A percentile compares a stretch with the other conserved stretches of the same genome.
These are phyloP conservation scores for Paraphoma sp. DNA, from an alignment of 2,329 filamentous ascomycete genomes.

Conservation along the genomic window DNA sequence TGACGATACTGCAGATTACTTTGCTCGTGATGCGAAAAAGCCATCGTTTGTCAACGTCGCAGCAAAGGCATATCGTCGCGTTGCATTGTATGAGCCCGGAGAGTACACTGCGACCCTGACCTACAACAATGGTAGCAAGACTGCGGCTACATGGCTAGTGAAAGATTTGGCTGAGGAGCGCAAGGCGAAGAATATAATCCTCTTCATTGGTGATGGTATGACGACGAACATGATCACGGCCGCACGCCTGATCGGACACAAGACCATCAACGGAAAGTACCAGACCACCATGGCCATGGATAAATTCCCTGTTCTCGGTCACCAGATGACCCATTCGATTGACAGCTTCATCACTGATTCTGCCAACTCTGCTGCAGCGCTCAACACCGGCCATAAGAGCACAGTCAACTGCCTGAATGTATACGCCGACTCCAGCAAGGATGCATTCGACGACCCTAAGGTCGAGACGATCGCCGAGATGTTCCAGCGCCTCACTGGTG, in stretches of 20 bases:
- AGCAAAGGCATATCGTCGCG: constrained; percentile 76
- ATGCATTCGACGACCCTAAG: constrained; percentile 82
- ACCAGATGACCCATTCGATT: constrained; percentile 88
- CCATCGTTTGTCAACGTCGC: constrained; percentile 80
- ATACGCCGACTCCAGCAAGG: constrained; percentile 77
- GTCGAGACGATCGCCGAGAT: constrained; percentile 84
- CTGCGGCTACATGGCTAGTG: constrained; percentile 78
- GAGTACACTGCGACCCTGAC: constrained; percentile 77
- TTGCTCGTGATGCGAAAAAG: constrained; percentile 72
- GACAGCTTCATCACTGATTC: constrained; percentile 87
- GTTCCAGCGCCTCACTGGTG: constrained; percentile 71
- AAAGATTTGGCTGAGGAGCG: constrained; percentile 72
- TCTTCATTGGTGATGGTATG: constrained; percentile 79
- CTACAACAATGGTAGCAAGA: constrained; percentile 76
- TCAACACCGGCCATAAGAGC: constrained; percentile 85
- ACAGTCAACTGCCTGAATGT: constrained; percentile 83
- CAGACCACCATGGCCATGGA: constrained; percentile 78
- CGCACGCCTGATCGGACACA: constrained; percentile 80
- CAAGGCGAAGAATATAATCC: constrained; percentile 83
- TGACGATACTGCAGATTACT: constrained; percentile 63
- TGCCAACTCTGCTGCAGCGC: constrained; percentile 81
- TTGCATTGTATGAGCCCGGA: constrained; percentile 79
- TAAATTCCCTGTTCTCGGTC: constrained; percentile 82
- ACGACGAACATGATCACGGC: constrained; percentile 81
- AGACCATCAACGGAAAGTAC: constrained; percentile 84